Percentiles rank a stretch among this genome's conserved stretches.
These are phyloP conservation scores for Saccharomyces jurei DNA, from an alignment of 805 yeast genomes.

Conservation along the genomic window DNA sequence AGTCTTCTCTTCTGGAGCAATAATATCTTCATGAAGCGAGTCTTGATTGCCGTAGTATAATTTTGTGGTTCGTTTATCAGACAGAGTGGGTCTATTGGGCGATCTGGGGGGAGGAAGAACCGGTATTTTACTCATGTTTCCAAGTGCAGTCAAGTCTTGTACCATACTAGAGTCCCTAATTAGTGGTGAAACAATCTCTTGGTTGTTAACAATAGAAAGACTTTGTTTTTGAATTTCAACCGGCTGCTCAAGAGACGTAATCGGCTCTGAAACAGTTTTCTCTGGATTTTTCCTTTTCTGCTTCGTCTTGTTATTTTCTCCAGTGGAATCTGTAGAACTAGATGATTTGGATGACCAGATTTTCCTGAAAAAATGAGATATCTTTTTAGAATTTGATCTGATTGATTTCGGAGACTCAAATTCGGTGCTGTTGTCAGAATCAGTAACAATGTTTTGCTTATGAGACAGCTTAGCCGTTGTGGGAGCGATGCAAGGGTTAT, in stretches of 20 bases:
- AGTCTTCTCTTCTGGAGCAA: background rate
- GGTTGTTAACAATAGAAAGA: background rate
- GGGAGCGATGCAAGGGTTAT: background rate
- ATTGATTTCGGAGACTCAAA: background rate
- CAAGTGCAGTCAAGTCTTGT: background rate
- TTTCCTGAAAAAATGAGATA: background rate
- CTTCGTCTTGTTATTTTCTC: background rate
- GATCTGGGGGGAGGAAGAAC: conserved; percentile 16
- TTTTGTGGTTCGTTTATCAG: conserved; percentile 13
- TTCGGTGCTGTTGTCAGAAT: background rate
- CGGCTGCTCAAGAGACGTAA: background rate
- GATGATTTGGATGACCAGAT: background rate
- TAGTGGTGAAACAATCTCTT: background rate
- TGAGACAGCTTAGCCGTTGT: background rate
- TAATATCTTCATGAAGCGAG: background rate
- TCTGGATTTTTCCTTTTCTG: background rate
- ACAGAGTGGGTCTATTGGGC: conserved; percentile 17
- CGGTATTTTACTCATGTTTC: background rate
- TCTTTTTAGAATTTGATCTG: background rate
- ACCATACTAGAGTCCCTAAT: background rate
- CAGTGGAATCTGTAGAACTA: background rate
- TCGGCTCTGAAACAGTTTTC: background rate
- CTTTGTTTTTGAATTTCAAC: background rate
- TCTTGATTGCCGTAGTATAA: conserved; percentile 12
- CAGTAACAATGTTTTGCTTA: background rate